phyloP scores from a whole-genome alignment of 371 early-diverging fungal genomes.

The Apophysomyces sp. region DNA sequence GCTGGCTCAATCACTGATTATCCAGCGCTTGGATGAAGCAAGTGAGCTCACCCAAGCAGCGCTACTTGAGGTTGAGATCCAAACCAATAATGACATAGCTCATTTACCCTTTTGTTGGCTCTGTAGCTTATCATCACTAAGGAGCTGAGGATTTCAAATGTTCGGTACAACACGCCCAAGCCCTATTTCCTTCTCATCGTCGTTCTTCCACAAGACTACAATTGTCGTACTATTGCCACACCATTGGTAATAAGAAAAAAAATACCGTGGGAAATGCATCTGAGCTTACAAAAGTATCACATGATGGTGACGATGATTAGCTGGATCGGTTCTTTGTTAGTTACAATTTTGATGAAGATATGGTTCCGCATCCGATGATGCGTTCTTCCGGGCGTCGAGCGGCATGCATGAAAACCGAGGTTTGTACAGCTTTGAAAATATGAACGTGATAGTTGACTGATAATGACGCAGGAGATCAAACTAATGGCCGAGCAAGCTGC shows the following conservation, averaged over 20 bases:
- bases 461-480: slow-evolving; percentile 46
- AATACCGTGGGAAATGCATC: neutral
- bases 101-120: neutral
- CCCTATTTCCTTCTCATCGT: slow-evolving; percentile 44
- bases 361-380: slow-evolving; percentile 23
- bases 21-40: slow-evolving; percentile 45
- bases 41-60: slow-evolving; percentile 46
- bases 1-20: slow-evolving; percentile 47
- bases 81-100: neutral
- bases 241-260: slow-evolving; percentile 24
- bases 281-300: neutral
- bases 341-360: slow-evolving; percentile 46
- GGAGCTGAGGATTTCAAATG: slow-evolving; percentile 47
- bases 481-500: slow-evolving; percentile 42
- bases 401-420: slow-evolving; percentile 8
- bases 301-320: slow-evolving; percentile 20
- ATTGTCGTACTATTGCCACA: slow-evolving; percentile 22
- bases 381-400: slow-evolving; percentile 28
- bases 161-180: slow-evolving; percentile 52
- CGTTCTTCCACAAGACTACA: slow-evolving; percentile 29
- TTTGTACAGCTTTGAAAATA: neutral
- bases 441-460: neutral
- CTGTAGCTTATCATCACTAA: slow-evolving; percentile 47
- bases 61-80: slow-evolving; percentile 43
- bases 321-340: slow-evolving; percentile 56